Conservation (phyloP, 768 basidiomycete species). For the Galerina sulciceps region DNA sequence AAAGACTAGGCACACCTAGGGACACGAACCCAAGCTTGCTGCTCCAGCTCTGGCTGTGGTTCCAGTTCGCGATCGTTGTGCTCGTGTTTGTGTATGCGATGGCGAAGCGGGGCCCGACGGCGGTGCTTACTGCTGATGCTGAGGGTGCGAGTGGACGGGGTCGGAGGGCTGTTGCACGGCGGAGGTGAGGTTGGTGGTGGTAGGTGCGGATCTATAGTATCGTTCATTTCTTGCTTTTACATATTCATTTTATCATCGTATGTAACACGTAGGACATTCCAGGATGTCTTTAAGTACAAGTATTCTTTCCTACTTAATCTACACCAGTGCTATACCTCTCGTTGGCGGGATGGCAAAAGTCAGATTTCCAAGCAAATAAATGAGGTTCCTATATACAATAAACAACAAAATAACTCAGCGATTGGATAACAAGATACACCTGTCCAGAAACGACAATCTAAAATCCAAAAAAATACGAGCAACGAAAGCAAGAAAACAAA, state of each 20-base stretch:
- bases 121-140: conserved; percentile 44
- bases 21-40: conserved; percentile 42
- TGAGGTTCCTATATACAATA: too few species aligned
- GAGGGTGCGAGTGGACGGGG: neutral
- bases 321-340: too few species aligned
- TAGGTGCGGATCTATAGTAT: neutral
- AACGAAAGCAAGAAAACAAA: conserved; percentile 1
- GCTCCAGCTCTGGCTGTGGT: conserved; percentile 82
- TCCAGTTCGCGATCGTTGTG: conserved; percentile 79
- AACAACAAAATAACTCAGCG: too few species aligned
- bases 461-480: neutral
- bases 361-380: too few species aligned
- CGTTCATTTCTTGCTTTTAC: neutral
- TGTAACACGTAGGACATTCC: too few species aligned
- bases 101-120: conserved; percentile 77
- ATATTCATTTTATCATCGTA: neutral
- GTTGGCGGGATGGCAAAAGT: too few species aligned
- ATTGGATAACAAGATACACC: too few species aligned
- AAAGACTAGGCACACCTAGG: neutral
- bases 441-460: neutral
- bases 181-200: too few species aligned
- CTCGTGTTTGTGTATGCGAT: conserved; percentile 81
- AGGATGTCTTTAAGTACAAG: too few species aligned
- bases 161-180: conserved; percentile 11
- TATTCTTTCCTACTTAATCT: too few species aligned